phyloP scores from a whole-genome alignment of 1,284 basidiomycete genomes.

The Leccinum griseonigrum region DNA sequence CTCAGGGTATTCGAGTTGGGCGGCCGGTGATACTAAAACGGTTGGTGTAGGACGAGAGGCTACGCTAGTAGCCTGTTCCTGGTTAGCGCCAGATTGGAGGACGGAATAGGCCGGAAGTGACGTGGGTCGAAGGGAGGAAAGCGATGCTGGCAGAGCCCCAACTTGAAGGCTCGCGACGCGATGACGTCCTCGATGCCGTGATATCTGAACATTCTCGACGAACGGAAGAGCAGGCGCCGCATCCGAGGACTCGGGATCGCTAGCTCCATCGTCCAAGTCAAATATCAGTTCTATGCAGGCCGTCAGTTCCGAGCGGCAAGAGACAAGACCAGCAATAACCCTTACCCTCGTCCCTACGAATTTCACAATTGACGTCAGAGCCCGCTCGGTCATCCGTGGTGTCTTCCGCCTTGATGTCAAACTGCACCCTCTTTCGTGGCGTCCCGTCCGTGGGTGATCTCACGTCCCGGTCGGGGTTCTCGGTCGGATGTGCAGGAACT shows the following conservation, averaged over 20 bases:
- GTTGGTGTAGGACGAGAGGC: background rate
- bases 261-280: slow-evolving; percentile 54
- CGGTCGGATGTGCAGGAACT: slow-evolving; percentile 7
- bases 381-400: slow-evolving; percentile 43
- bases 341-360: slow-evolving; percentile 38
- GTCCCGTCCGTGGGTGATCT: slow-evolving; percentile 21
- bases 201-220: slow-evolving; percentile 40
- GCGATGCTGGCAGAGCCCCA: slow-evolving; percentile 50
- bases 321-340: background rate
- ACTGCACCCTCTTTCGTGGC: slow-evolving; percentile 66
- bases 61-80: slow-evolving; percentile 2
- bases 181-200: slow-evolving; percentile 33
- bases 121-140: slow-evolving; percentile 60
- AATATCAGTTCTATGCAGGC: slow-evolving; percentile 59
- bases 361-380: slow-evolving; percentile 32
- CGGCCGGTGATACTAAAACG: slow-evolving; percentile 2
- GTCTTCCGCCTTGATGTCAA: slow-evolving; percentile 60
- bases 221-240: slow-evolving; percentile 40
- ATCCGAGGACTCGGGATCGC: slow-evolving; percentile 32
- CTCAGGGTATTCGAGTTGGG: slow-evolving; percentile 21
- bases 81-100: slow-evolving; percentile 35
- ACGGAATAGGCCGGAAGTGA: slow-evolving; percentile 64
- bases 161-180: slow-evolving; percentile 24
- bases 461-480: slow-evolving; percentile 16
- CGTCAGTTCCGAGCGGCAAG: slow-evolving; percentile 10